Conservation (phyloP, 768 basidiomycete genomes). For the Pleurotus tuoliensis region DNA sequence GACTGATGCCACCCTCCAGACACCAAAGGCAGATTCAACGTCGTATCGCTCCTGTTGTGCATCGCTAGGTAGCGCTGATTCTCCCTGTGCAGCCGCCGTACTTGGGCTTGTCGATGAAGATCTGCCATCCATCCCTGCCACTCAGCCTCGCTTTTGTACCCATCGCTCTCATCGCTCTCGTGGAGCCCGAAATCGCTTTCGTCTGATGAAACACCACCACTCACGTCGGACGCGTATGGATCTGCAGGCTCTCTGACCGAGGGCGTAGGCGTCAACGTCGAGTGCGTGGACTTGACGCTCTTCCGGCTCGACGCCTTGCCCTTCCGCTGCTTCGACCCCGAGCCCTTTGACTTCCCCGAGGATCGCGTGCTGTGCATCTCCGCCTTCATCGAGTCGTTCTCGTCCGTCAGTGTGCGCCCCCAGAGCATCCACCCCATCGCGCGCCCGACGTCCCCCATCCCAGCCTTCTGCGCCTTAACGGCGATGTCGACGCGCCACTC, state of each 20-base stretch:
- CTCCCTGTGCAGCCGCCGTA: conserved; percentile 23
- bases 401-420: conserved; percentile 16
- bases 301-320: conserved; percentile 1
- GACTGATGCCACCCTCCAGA: conserved; percentile 14
- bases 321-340: conserved; percentile 6
- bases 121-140: conserved; percentile 69
- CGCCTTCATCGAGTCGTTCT: conserved; percentile 12
- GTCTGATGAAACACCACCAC: conserved; percentile 9
- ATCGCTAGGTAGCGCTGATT: conserved; percentile 14
- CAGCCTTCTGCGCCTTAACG: conserved; percentile 49
- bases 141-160: conserved; percentile 52
- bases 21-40: conserved; percentile 10
- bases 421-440: conserved; percentile 47
- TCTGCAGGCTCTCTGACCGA: conserved; percentile 6
- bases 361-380: not conserved
- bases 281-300: conserved; percentile 2
- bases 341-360: conserved; percentile 10
- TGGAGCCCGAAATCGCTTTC: conserved; percentile 11
- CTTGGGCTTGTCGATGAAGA: conserved; percentile 34
- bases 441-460: conserved; percentile 52
- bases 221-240: conserved; percentile 16
- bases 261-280: conserved; percentile 6
- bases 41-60: conserved; percentile 11
- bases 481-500: conserved; percentile 59
- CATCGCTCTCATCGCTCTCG: conserved; percentile 34